Evolutionary conservation across 306 rosid species (phyloP).

Genomic region (Ziziphus jujuba): DNA sequence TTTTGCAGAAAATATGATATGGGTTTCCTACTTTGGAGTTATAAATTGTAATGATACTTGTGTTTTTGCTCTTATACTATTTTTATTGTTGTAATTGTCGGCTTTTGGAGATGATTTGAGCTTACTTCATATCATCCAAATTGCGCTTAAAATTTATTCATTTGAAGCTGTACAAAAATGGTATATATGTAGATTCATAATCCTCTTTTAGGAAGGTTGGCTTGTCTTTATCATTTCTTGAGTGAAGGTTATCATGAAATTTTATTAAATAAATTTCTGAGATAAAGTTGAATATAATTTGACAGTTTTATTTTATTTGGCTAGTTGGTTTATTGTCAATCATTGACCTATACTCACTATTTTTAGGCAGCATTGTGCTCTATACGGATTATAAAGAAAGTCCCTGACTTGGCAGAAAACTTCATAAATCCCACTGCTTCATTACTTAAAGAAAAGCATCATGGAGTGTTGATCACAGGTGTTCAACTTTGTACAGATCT

Average conservation of each 20-base stretch:
- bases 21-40: too few relatives aligned
- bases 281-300: neutral
- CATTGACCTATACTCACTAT: constrained; percentile 31
- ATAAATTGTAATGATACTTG: neutral
- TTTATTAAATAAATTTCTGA: neutral
- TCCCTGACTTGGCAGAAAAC: constrained; percentile 96
- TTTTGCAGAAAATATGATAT: too few relatives aligned
- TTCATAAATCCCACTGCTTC: constrained; percentile 86
- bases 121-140: neutral
- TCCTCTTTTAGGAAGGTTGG: constrained; percentile 14
- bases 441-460: constrained; percentile 94
- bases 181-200: too few relatives aligned
- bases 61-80: neutral
- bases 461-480: constrained; percentile 94
- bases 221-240: constrained; percentile 21
- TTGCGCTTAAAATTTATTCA: neutral
- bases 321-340: constrained; percentile 20
- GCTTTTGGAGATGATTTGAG: neutral
- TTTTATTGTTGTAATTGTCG: neutral
- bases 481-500: constrained; percentile 97
- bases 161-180: neutral
- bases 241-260: neutral
- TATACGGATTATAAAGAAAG: constrained; percentile 92
- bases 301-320: constrained; percentile 4
- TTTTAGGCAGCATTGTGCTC: constrained; percentile 94